A percentile compares a stretch with the other conserved stretches of the same genome.
phyloP scores from a whole-genome alignment of 176 grass and related monocot species.

The Eremochloa ophiuroides region DNA sequence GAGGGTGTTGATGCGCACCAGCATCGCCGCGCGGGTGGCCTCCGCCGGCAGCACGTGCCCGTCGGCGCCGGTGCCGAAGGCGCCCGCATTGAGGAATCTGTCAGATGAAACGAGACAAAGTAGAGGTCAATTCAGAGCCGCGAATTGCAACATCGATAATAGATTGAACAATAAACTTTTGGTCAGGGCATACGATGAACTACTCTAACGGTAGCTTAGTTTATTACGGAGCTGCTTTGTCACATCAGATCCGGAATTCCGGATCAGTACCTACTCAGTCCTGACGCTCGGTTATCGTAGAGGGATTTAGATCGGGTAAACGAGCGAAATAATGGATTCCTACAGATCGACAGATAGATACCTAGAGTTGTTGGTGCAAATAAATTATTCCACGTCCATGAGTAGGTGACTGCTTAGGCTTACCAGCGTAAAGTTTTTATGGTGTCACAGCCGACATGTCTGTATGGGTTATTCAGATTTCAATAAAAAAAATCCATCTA shows the following conservation, averaged over 20 bases:
- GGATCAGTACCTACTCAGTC: background rate
- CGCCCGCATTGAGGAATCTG: slow-evolving; percentile 72
- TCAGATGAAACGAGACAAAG: background rate
- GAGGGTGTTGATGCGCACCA: slow-evolving; percentile 85
- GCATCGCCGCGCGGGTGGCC: slow-evolving; percentile 65
- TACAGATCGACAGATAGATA: background rate
- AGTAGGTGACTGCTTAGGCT: background rate
- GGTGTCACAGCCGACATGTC: no score
- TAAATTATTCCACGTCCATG: background rate
- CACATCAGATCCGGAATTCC: no score
- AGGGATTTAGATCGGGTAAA: background rate
- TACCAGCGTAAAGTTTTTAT: no score
- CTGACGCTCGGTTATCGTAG: background rate
- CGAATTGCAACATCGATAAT: no score
- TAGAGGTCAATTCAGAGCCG: background rate
- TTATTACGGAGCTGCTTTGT: background rate
- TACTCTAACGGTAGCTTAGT: no score
- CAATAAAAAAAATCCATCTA: no score
- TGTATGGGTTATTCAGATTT: no score
- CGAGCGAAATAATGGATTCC: background rate
- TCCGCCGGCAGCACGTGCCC: slow-evolving; percentile 59
- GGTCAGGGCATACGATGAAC: background rate
- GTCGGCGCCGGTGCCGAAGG: slow-evolving; percentile 58
- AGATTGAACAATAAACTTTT: background rate
- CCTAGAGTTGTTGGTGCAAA: background rate